Conservation (phyloP, 495 filamentous ascomycete species). For the Astrothelium subdiscretum region DNA sequence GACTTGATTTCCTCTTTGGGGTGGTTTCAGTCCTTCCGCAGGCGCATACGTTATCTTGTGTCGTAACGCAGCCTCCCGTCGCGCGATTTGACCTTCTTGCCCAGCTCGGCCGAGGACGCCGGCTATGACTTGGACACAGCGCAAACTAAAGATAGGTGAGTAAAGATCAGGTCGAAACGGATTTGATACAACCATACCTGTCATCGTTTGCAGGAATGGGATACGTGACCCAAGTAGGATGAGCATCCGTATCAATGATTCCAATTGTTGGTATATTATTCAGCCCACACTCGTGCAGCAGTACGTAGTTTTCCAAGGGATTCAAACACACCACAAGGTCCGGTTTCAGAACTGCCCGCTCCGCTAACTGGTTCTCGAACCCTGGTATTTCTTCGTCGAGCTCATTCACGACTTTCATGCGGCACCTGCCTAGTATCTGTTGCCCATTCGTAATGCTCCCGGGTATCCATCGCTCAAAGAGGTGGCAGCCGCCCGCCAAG, state of each 20-base stretch:
- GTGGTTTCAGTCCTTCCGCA: conserved; percentile 21
- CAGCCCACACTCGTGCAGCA: conserved; percentile 82
- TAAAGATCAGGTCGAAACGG: conserved; percentile 4
- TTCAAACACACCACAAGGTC: conserved; percentile 91
- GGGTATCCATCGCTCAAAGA: conserved; percentile 90
- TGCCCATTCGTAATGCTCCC: conserved; percentile 88
- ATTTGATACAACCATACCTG: conserved; percentile 38
- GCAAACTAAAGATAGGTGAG: conserved; percentile 43
- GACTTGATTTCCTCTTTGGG: conserved; percentile 4
- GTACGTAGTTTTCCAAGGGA: conserved; percentile 76
- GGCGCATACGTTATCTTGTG: conserved; percentile 49
- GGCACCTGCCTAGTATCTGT: conserved; percentile 61
- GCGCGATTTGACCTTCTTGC: conserved; percentile 56
- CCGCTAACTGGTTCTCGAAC: conserved; percentile 50
- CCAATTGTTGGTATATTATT: conserved; percentile 89
- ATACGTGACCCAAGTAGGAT: conserved; percentile 92
- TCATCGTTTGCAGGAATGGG: conserved; percentile 96
- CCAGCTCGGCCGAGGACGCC: conserved; percentile 78
- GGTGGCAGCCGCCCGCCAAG: conserved; percentile 66
- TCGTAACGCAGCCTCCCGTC: conserved; percentile 46
- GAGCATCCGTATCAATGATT: conserved; percentile 83
- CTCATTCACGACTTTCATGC: conserved; percentile 58
- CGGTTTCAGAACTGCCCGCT: conserved; percentile 57
- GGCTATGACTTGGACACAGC: conserved; percentile 68
- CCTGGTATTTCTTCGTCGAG: conserved; percentile 52